Percentiles rank a stretch among this genome's conserved stretches.
Conservation (phyloP, 257 asterid species). For the Petunia axillaris region DNA sequence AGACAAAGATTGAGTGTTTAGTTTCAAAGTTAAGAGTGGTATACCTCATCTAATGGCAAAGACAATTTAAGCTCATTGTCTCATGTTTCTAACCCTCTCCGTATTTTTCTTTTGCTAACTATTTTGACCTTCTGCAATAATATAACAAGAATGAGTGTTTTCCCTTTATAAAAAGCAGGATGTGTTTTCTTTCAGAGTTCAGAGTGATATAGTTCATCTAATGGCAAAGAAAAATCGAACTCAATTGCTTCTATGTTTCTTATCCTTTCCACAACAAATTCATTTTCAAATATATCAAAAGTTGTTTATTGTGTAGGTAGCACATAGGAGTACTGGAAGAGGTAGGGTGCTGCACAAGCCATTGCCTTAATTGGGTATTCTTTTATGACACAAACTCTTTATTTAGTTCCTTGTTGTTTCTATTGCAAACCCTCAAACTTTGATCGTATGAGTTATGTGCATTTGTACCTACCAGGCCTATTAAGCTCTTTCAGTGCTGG, state of each 20-base stretch:
- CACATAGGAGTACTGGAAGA: slow-evolving; percentile 49
- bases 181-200: too few relatives aligned
- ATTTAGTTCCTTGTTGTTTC: background rate
- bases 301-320: slow-evolving; percentile 34
- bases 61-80: background rate
- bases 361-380: slow-evolving; percentile 47
- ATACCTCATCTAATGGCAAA: background rate
- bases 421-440: background rate
- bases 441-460: background rate
- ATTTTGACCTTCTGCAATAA: too few relatives aligned
- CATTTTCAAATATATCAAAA: background rate
- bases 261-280: background rate
- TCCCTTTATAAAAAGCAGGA: too few relatives aligned
- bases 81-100: background rate
- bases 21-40: background rate
- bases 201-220: too few relatives aligned
- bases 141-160: too few relatives aligned
- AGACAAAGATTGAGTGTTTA: background rate
- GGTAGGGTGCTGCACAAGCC: slow-evolving; percentile 52
- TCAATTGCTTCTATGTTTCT: too few relatives aligned
- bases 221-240: too few relatives aligned
- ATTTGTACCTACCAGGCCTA: background rate
- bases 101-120: too few relatives aligned
- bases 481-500: background rate
- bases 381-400: slow-evolving; percentile 4